Conservation (phyloP, 2,329 filamentous ascomycete species). For the Ambrosiella xylebori region DNA sequence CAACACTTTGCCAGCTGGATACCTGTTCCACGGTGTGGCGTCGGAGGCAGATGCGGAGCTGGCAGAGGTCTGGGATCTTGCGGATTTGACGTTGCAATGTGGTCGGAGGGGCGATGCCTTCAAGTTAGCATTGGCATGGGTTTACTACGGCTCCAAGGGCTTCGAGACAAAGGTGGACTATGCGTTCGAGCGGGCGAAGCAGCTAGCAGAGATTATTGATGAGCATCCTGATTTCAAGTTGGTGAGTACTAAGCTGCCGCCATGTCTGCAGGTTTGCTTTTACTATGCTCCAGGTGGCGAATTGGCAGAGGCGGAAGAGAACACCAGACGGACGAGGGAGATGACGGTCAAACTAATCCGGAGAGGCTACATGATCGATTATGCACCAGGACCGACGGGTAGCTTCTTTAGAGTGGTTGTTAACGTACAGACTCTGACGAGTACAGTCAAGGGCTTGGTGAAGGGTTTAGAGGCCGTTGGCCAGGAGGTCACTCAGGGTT, state of each 20-base stretch:
- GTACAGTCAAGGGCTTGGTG: conserved; percentile 36
- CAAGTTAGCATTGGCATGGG: conserved; percentile 77
- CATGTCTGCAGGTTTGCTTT: conserved; percentile 89
- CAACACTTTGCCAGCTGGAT: conserved; percentile 75
- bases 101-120: conserved; percentile 70
- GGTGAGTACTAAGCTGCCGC: conserved; percentile 59
- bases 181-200: conserved; percentile 53
- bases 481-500: conserved; percentile 15
- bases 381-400: conserved; percentile 37
- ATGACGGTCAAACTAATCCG: conserved; percentile 32
- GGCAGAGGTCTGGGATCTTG: conserved; percentile 66
- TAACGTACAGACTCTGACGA: conserved; percentile 35
- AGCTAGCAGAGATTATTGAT: conserved; percentile 46
- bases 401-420: conserved; percentile 44
- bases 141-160: conserved; percentile 67
- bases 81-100: conserved; percentile 85
- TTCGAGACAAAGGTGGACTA: conserved; percentile 53
- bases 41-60: conserved; percentile 21
- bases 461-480: conserved; percentile 34
- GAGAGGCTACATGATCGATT: conserved; percentile 43
- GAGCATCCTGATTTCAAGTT: conserved; percentile 45
- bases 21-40: conserved; percentile 54
- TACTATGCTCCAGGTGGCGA: conserved; percentile 47
- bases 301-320: conserved; percentile 23
- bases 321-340: conserved; percentile 31